Evolutionary conservation across 768 basidiomycete species (phyloP).

Genomic region (Agaricus subrufescens): DNA sequence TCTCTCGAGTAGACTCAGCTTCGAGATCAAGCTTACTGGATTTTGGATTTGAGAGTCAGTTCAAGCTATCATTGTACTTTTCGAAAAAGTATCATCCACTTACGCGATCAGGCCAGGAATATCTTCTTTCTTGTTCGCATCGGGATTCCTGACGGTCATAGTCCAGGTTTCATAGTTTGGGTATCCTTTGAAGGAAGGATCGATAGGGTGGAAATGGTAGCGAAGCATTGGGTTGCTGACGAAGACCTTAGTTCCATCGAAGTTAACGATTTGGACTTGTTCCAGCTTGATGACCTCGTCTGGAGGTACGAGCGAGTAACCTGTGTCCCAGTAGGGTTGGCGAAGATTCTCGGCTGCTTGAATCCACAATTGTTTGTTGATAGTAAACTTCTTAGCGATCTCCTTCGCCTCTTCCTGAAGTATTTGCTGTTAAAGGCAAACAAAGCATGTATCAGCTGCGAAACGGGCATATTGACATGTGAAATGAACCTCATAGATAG

Average conservation of each 20-base stretch:
- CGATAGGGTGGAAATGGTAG: slow-evolving; percentile 30
- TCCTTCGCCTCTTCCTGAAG: slow-evolving; percentile 32
- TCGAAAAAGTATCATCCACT: background rate
- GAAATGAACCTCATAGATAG: slow-evolving; percentile 40
- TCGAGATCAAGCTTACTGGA: slow-evolving; percentile 18
- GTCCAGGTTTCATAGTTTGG: slow-evolving; percentile 18
- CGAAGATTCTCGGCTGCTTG: slow-evolving; percentile 33
- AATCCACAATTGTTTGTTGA: background rate
- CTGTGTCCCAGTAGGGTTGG: slow-evolving; percentile 54
- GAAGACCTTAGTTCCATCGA: slow-evolving; percentile 22
- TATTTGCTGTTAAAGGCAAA: slow-evolving; percentile 34
- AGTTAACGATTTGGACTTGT: slow-evolving; percentile 27
- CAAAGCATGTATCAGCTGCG: background rate
- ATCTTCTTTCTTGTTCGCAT: slow-evolving; percentile 19
- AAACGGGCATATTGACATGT: background rate
- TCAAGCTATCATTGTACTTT: slow-evolving; percentile 11
- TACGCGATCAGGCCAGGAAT: slow-evolving; percentile 22
- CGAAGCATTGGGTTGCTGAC: slow-evolving; percentile 30
- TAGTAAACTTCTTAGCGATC: slow-evolving; percentile 36
- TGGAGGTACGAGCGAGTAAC: slow-evolving; percentile 33
- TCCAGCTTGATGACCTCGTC: slow-evolving; percentile 30
- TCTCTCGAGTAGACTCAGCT: slow-evolving; percentile 22
- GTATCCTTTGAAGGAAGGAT: slow-evolving; percentile 20
- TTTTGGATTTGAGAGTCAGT: background rate
- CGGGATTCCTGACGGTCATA: slow-evolving; percentile 27